phyloP scores from a whole-genome alignment of 2,329 filamentous ascomycete species.

The Chaetomiaceae sp. region DNA sequence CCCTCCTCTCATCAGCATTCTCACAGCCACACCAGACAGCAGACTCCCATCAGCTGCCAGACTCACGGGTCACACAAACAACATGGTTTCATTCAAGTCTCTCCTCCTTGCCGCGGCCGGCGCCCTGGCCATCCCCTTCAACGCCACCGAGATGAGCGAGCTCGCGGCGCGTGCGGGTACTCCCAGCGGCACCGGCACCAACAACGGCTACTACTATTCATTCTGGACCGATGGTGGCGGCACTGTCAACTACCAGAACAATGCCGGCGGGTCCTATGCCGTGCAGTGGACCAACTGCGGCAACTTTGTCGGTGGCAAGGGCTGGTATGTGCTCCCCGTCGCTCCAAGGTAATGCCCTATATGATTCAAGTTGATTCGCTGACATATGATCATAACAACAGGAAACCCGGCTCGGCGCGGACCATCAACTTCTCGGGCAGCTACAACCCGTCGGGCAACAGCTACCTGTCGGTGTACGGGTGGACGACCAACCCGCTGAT shows the following conservation, averaged over 20 bases:
- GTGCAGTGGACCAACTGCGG: neutral
- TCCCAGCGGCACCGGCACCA: neutral
- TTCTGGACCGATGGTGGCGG: neutral
- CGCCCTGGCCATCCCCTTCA: neutral
- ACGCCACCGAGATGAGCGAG: neutral
- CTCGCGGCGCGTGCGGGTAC: neutral
- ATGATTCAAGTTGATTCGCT: neutral
- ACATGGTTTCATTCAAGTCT: neutral
- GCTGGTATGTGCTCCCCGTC: constrained; percentile 35
- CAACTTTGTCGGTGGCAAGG: constrained; percentile 43
- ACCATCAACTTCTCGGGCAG: constrained; percentile 43
- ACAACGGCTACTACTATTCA: neutral
- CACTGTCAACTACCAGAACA: neutral
- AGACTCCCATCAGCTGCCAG: too few relatives aligned
- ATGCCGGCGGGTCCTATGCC: neutral
- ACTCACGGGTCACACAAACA: neutral
- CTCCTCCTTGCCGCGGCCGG: neutral
- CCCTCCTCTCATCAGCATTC: too few relatives aligned
- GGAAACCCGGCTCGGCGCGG: neutral
- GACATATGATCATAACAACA: neutral
- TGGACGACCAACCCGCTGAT: constrained; percentile 28
- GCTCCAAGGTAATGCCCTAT: too few relatives aligned
- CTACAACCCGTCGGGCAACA: constrained; percentile 42
- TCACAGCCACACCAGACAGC: too few relatives aligned
- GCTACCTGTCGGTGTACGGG: constrained; percentile 38